phyloP scores from a whole-genome alignment of 2,329 filamentous ascomycete genomes.

The Fusarium torulosum region DNA sequence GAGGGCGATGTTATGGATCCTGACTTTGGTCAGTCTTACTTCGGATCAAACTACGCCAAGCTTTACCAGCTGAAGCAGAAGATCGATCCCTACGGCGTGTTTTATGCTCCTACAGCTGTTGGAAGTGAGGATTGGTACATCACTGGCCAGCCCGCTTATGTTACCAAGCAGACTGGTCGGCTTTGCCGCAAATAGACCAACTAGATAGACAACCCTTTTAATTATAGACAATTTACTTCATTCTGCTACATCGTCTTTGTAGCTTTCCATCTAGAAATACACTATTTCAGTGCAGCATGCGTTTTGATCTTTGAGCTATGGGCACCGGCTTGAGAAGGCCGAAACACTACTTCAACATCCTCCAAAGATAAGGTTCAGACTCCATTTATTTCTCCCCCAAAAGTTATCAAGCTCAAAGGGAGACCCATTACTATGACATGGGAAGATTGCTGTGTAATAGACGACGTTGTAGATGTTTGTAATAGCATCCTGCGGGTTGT shows the following conservation, averaged over 20 bases:
- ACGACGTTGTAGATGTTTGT: too few relatives aligned
- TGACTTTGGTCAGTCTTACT: constrained; percentile 54
- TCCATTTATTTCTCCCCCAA: too few relatives aligned
- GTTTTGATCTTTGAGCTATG: too few relatives aligned
- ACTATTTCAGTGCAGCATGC: too few relatives aligned
- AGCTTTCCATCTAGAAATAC: too few relatives aligned
- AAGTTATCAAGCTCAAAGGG: too few relatives aligned
- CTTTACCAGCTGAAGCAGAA: constrained; percentile 54
- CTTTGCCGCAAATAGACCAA: constrained; percentile 30
- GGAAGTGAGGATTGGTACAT: constrained; percentile 55
- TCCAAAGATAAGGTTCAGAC: too few relatives aligned
- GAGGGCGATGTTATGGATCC: constrained; percentile 55
- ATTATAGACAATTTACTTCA: neutral
- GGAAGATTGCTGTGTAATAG: too few relatives aligned
- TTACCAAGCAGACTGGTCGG: constrained; percentile 37
- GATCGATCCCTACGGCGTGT: constrained; percentile 53
- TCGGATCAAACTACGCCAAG: constrained; percentile 52
- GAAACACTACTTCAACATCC: too few relatives aligned
- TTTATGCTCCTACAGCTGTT: constrained; percentile 54
- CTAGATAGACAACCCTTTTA: neutral
- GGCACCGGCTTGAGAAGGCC: too few relatives aligned
- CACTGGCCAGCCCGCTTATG: constrained; percentile 25
- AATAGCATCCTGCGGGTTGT: too few relatives aligned
- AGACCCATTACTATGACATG: too few relatives aligned
- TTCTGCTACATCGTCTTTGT: neutral